These are phyloP conservation scores for Magnusiomyces magnusii DNA, from an alignment of 1,139 yeast species.

Conservation along the genomic window DNA sequence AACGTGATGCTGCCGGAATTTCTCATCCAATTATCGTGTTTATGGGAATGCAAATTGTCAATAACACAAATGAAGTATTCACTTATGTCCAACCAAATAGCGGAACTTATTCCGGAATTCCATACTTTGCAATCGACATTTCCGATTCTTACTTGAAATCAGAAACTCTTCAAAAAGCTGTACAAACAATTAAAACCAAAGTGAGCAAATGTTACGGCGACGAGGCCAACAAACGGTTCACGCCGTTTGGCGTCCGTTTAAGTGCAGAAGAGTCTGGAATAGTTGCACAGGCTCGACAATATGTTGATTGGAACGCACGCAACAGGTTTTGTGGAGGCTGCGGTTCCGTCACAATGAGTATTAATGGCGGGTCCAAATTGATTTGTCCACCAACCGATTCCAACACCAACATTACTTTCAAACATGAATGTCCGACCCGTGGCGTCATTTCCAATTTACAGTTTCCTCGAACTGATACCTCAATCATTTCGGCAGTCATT, in stretches of 20 bases:
- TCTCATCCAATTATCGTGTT: conserved; percentile 44
- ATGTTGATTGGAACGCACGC: conserved; percentile 74
- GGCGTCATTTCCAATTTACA: conserved; percentile 44
- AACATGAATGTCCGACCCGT: conserved; percentile 33
- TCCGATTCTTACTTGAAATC: conserved; percentile 26
- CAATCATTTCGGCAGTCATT: conserved; percentile 71
- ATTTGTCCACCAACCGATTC: conserved; percentile 43
- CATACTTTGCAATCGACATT: conserved; percentile 72
- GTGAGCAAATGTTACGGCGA: conserved; percentile 29
- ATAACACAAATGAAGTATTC: conserved; percentile 3
- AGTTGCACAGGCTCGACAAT: conserved; percentile 76
- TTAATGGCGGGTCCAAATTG: conserved; percentile 79
- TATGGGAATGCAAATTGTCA: conserved; percentile 61
- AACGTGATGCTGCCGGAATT: conserved; percentile 35
- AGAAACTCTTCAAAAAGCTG: conserved; percentile 16
- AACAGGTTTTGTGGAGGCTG: conserved; percentile 85
- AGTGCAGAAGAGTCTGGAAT: conserved; percentile 45
- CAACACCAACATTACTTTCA: conserved; percentile 22
- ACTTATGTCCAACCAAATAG: neutral
- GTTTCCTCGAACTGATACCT: conserved; percentile 90
- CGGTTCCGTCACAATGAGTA: conserved; percentile 60
- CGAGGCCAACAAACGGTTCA: conserved; percentile 32
- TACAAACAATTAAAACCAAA: conserved; percentile 23
- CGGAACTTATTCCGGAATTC: conserved; percentile 50
- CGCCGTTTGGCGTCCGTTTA: conserved; percentile 24